Conservation (phyloP, 139 green algal genomes). For the Nannochloris sp. region DNA sequence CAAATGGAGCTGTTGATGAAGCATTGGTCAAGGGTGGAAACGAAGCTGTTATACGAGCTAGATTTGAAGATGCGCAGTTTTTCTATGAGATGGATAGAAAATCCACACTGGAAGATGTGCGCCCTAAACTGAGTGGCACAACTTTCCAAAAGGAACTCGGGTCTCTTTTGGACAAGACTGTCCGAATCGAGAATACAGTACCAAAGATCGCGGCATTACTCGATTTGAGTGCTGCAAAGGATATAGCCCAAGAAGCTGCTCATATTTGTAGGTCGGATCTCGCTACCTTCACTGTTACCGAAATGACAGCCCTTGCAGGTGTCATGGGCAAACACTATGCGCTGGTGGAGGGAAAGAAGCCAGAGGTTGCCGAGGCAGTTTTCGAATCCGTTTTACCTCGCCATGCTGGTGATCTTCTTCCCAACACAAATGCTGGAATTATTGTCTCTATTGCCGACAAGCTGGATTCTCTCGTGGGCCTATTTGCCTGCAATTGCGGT, state of each 20-base stretch:
- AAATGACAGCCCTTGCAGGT: conserved; percentile 95
- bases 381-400: conserved; percentile 84
- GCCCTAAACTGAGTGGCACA: conserved; percentile 62
- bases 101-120: conserved; percentile 59
- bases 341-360: conserved; percentile 36
- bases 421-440: conserved; percentile 51
- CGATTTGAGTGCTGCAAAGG: conserved; percentile 21
- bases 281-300: conserved; percentile 81
- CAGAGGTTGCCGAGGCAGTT: conserved; percentile 47
- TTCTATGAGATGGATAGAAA: conserved; percentile 89
- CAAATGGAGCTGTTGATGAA: conserved; percentile 82
- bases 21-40: conserved; percentile 72
- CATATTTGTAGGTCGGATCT: conserved; percentile 81
- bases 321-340: conserved; percentile 89
- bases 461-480: conserved; percentile 89
- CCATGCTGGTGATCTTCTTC: conserved; percentile 67
- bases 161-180: conserved; percentile 82
- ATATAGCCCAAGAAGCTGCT: conserved; percentile 41
- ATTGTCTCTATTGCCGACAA: conserved; percentile 51
- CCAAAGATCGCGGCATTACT: conserved; percentile 39
- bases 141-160: conserved; percentile 93
- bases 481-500: conserved; percentile 78
- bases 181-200: conserved; percentile 63
- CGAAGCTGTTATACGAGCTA: conserved; percentile 86
- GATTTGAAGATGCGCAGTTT: conserved; percentile 96